These are phyloP conservation scores for Yamadazyma endophytica DNA, from an alignment of 805 yeast species.

Conservation along the genomic window DNA sequence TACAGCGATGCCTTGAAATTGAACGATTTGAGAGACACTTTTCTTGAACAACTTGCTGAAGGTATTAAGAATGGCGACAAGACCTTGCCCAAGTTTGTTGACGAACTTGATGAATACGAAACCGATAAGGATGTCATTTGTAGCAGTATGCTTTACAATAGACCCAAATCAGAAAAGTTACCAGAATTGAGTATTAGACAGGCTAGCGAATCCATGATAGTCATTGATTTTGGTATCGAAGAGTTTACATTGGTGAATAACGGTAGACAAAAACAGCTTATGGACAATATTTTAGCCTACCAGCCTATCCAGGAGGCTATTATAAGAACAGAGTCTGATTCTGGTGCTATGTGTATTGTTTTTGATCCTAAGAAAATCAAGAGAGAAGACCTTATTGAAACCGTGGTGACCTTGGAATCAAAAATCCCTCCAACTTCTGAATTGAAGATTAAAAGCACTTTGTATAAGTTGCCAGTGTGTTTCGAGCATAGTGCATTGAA, in stretches of 20 bases:
- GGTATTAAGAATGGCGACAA: slow-evolving; percentile 66
- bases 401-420: slow-evolving; percentile 68
- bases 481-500: slow-evolving; percentile 88
- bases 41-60: slow-evolving; percentile 3
- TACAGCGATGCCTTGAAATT: slow-evolving; percentile 7
- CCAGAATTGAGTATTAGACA: slow-evolving; percentile 17
- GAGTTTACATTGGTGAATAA: slow-evolving; percentile 23
- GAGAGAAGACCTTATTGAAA: slow-evolving; percentile 58
- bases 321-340: slow-evolving; percentile 13
- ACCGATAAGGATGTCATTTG: slow-evolving; percentile 2
- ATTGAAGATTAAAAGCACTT: slow-evolving; percentile 81
- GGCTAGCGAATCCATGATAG: slow-evolving; percentile 27
- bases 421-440: slow-evolving; percentile 66
- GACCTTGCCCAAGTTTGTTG: slow-evolving; percentile 11
- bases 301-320: slow-evolving; percentile 7
- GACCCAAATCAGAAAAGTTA: slow-evolving; percentile 5
- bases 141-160: slow-evolving; percentile 5
- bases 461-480: slow-evolving; percentile 87
- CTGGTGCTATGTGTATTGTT: slow-evolving; percentile 16
- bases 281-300: slow-evolving; percentile 5
- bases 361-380: slow-evolving; percentile 24
- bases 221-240: slow-evolving; percentile 25
- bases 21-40: slow-evolving; percentile 6
- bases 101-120: slow-evolving; percentile 9
- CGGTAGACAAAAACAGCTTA: slow-evolving; percentile 26